These are phyloP conservation scores for Canna indica DNA, from an alignment of 176 grass and related monocot genomes.

Conservation along the genomic window DNA sequence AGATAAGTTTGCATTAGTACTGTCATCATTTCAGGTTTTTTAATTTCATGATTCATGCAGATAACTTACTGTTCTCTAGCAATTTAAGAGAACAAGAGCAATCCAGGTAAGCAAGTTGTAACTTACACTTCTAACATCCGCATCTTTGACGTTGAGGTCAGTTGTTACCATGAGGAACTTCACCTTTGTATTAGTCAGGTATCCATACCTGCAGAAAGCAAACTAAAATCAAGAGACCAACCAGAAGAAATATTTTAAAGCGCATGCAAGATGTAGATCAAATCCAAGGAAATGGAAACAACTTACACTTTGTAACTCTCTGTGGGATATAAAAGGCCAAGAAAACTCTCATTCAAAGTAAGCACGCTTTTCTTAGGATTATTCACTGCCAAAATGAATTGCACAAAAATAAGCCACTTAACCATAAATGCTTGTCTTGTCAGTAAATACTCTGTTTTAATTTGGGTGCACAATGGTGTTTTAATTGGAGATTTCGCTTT, in stretches of 20 bases:
- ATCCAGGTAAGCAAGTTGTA: background rate
- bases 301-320: constrained; percentile 99
- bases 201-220: constrained; percentile 55
- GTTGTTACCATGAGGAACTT: constrained; percentile 95
- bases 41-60: background rate
- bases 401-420: constrained; percentile 9
- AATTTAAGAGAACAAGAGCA: background rate
- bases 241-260: background rate
- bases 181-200: constrained; percentile 96
- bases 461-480: background rate
- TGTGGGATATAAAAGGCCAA: constrained; percentile 88
- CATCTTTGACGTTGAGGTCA: constrained; percentile 95
- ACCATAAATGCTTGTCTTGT: background rate
- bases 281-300: background rate
- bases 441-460: background rate
- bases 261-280: no score
- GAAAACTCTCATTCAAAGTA: constrained; percentile 81
- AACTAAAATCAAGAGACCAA: constrained; percentile 11
- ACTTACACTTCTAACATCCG: constrained; percentile 92
- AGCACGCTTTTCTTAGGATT: constrained; percentile 86
- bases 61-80: background rate
- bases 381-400: constrained; percentile 54
- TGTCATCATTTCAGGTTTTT: background rate
- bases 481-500: background rate
- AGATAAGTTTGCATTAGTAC: background rate